A percentile compares a stretch with the other conserved stretches of the same genome.
Evolutionary conservation across 768 basidiomycete species (phyloP).

Genomic region (Lyophyllum decastes): DNA sequence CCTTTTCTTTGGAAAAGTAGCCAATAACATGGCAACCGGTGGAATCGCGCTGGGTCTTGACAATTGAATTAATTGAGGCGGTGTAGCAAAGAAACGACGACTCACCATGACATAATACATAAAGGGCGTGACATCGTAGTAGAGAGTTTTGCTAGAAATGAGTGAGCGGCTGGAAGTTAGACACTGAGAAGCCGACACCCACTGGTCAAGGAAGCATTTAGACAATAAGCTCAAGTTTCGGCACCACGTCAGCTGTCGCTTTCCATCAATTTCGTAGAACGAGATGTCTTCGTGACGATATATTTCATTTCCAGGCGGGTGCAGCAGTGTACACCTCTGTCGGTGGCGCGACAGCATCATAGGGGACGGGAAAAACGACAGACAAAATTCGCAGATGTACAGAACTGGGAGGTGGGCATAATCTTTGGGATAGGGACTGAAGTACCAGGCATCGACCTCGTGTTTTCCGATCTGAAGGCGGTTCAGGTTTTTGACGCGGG

Average conservation of each 20-base stretch:
- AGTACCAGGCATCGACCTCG: constrained; percentile 99
- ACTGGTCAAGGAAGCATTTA: constrained; percentile 99
- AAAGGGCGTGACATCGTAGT: constrained; percentile 99
- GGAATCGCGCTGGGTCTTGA: constrained; percentile 80
- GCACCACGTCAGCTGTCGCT: constrained; percentile 95
- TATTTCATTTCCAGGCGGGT: constrained; percentile 99
- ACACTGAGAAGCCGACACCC: constrained; percentile 33
- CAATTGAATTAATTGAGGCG: constrained; percentile 11
- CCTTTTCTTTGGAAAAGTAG: constrained; percentile 99
- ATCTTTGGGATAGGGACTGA: constrained; percentile 98
- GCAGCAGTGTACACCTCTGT: constrained; percentile 84
- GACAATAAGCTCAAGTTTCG: constrained; percentile 94
- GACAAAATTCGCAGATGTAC: constrained; percentile 98
- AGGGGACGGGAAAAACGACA: constrained; percentile 87
- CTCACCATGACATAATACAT: constrained; percentile 98
- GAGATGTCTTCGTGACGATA: constrained; percentile 97
- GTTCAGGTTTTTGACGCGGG: constrained; percentile 97
- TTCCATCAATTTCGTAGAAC: constrained; percentile 98
- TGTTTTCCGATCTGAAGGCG: constrained; percentile 93
- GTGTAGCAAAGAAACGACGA: neutral
- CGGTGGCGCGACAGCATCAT: constrained; percentile 94
- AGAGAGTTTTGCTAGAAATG: constrained; percentile 83
- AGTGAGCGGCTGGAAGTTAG: constrained; percentile 20
- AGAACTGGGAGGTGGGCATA: constrained; percentile 94
- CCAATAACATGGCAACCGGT: constrained; percentile 93